Evolutionary conservation across 208 protist genomes (phyloP).

Genomic region (Leishmania tropica): DNA sequence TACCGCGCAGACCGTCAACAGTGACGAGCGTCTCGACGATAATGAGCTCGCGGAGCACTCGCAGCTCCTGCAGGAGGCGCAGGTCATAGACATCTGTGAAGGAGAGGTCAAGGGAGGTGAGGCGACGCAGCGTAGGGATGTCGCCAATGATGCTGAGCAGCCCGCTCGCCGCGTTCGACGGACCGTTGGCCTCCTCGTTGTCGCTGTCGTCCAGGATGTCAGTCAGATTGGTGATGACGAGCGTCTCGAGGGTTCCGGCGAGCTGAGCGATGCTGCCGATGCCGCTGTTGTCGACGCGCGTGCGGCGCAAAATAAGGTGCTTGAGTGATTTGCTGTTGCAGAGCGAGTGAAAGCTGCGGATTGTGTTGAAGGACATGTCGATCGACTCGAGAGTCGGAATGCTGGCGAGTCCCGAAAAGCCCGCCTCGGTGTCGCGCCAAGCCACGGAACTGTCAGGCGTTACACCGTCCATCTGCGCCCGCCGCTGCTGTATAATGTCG

Average conservation of each 20-base stretch:
- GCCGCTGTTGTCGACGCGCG: conserved; percentile 53
- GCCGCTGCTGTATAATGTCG: conserved; percentile 48
- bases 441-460: conserved; percentile 18
- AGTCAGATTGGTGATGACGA: conserved; percentile 57
- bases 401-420: conserved; percentile 54
- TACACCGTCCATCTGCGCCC: conserved; percentile 33
- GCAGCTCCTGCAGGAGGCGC: conserved; percentile 38
- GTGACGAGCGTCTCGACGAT: conserved; percentile 68
- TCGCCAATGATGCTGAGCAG: conserved; percentile 44
- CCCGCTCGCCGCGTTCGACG: conserved; percentile 32
- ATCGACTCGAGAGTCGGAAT: conserved; percentile 68
- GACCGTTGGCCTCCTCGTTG: conserved; percentile 13
- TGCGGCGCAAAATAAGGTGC: conserved; percentile 58
- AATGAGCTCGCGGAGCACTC: conserved; percentile 38
- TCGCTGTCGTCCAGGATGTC: conserved; percentile 42
- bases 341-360: conserved; percentile 57
- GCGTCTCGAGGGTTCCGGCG: conserved; percentile 47
- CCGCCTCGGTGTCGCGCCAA: conserved; percentile 44
- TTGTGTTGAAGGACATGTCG: conserved; percentile 67
- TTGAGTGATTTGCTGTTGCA: conserved; percentile 66
- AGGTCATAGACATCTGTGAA: conserved; percentile 63
- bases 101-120: conserved; percentile 45
- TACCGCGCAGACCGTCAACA: conserved; percentile 65
- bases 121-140: conserved; percentile 30
- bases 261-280: conserved; percentile 53